Evolutionary conservation across 2,329 filamentous ascomycete genomes (phyloP).

Genomic region (Calonectria naviculata): DNA sequence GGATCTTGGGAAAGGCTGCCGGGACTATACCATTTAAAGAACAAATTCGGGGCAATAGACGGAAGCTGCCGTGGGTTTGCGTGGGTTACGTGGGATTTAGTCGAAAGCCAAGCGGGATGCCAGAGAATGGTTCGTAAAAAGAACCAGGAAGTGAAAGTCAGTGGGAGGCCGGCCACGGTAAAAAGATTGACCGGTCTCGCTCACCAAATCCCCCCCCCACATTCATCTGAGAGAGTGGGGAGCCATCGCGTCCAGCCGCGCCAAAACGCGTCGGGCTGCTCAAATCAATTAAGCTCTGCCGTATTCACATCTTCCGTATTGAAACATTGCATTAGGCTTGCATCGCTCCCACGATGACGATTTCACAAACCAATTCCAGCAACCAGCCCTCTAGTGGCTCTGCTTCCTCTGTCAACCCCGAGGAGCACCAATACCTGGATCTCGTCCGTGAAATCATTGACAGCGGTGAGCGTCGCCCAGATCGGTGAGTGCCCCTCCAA

Average conservation of each 20-base stretch:
- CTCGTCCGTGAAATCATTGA: slow-evolving; percentile 87
- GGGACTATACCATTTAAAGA: slow-evolving; percentile 2
- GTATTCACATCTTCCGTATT: background rate
- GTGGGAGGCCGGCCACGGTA: background rate
- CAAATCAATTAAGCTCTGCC: slow-evolving; percentile 11
- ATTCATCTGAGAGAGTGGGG: background rate
- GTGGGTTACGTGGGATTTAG: slow-evolving; percentile 4
- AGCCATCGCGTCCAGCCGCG: slow-evolving; percentile 13
- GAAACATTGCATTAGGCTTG: background rate
- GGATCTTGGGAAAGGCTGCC: slow-evolving; percentile 15
- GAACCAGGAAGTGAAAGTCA: background rate
- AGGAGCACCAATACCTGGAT: slow-evolving; percentile 94
- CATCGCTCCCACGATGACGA: slow-evolving; percentile 29
- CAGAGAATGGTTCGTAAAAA: background rate
- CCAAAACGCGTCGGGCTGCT: slow-evolving; percentile 7
- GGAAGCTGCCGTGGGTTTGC: slow-evolving; percentile 4
- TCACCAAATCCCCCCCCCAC: background rate
- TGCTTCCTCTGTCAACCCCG: slow-evolving; percentile 61
- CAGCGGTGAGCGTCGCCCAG: slow-evolving; percentile 87
- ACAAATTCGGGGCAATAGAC: background rate
- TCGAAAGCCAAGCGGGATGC: background rate
- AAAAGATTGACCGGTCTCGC: slow-evolving; percentile 17
- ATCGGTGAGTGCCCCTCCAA: slow-evolving; percentile 67
- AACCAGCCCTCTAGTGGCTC: slow-evolving; percentile 25
- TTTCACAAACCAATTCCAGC: slow-evolving; percentile 20